Conservation (phyloP, 768 basidiomycete species). For the Tubosaeta sp. region DNA sequence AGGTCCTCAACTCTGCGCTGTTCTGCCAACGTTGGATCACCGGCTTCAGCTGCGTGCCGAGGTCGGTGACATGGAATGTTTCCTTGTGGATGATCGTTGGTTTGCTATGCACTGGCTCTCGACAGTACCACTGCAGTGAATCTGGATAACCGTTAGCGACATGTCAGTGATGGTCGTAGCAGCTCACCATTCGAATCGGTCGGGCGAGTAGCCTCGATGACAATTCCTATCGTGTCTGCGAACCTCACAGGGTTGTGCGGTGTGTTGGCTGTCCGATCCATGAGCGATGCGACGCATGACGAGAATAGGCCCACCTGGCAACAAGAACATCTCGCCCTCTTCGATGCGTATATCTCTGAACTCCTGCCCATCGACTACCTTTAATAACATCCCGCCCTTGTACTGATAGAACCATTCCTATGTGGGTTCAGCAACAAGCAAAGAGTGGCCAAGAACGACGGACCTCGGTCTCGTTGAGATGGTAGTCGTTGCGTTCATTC, state of each 20-base stretch:
- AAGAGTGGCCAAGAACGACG: constrained; percentile 5
- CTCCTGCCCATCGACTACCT: constrained; percentile 73
- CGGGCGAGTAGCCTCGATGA: constrained; percentile 84
- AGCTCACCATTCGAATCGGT: constrained; percentile 64
- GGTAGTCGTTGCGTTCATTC: constrained; percentile 91
- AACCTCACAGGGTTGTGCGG: constrained; percentile 95
- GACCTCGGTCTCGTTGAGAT: constrained; percentile 93
- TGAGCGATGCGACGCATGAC: background rate
- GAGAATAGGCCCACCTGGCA: constrained; percentile 61
- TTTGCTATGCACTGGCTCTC: constrained; percentile 48
- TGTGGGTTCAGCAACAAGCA: background rate
- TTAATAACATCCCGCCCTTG: constrained; percentile 89
- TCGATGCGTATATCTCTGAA: constrained; percentile 87
- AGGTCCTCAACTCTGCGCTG: constrained; percentile 60
- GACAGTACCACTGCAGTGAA: constrained; percentile 91
- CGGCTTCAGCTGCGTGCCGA: constrained; percentile 92
- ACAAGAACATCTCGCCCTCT: constrained; percentile 95
- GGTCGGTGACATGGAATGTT: constrained; percentile 80
- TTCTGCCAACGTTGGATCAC: constrained; percentile 83
- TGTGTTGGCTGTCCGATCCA: constrained; percentile 66
- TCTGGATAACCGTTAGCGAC: constrained; percentile 45
- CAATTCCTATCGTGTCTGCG: constrained; percentile 86
- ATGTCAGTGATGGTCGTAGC: background rate
- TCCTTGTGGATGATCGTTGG: constrained; percentile 84
- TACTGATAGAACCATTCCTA: constrained; percentile 99